Evolutionary conservation across 2,329 filamentous ascomycete genomes (phyloP), one percentile per base, ranked within the genome.

Genomic region (Penicillium crustosum): DNA sequence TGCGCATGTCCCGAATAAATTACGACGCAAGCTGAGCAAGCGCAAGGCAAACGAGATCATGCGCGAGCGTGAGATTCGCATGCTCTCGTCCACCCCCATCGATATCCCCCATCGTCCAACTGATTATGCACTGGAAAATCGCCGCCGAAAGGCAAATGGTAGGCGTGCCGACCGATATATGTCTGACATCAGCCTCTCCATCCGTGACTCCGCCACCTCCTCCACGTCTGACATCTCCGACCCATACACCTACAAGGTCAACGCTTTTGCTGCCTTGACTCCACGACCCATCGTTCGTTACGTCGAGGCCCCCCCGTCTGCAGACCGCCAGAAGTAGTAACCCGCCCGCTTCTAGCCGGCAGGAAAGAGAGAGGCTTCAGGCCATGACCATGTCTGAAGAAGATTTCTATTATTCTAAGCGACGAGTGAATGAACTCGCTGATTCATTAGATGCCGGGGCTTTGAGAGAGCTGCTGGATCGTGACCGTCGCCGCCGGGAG

Each of bases 401-500:
- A n/a, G 72, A 75, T 25, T 61, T 75, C 76, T 85, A 68, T 75
- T 60, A 64, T 38, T 89, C 71, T 76, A 90, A 76, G 77, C 89
- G 74, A 76, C 80, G 81, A 35, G 83, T 89, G 45, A 84, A 87
- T 58, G 83, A 85, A 44, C 73, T 97, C 44, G 94, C 92, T 23
- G 90, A 97, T 70, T 89, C 90, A 58, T 81, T 99, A 54, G 91
- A 91, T 75, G 89, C 94, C 4, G 86, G 89, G 52, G 93, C 91
- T 66, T 74, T 99, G 39, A 85, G 93, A 58, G 90, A 96, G 70
- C 81, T 97, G 31, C 89, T 99, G 84, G 94, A 99, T 67, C 82
- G 94, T 59, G 94, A 99, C 69, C 83, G 88, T 64, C 85, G 93
- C 67, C 84, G 94, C 57, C 86, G 84, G 63, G 90, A 96, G 64